phyloP scores from a whole-genome alignment of 352 stramenopile genomes.

The Pseudoperonospora humuli region DNA sequence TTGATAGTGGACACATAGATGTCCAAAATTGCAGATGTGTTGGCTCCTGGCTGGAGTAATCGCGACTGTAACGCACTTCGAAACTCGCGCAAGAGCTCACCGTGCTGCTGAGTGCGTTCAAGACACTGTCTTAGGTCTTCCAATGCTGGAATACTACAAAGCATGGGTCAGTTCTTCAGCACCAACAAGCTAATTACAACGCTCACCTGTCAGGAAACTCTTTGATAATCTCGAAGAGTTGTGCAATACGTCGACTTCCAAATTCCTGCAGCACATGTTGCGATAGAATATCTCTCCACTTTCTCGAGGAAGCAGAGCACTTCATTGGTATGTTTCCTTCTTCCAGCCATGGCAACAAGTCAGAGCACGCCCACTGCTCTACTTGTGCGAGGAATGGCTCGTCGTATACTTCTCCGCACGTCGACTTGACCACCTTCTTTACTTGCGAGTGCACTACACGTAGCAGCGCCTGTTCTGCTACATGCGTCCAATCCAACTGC shows the following conservation, averaged over 20 bases:
- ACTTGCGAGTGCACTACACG: constrained; percentile 51
- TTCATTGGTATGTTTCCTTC: constrained; percentile 28
- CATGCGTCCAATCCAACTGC: constrained; percentile 50
- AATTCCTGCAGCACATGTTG: constrained; percentile 56
- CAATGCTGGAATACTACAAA: constrained; percentile 45
- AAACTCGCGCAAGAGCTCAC: constrained; percentile 75
- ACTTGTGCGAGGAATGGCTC: constrained; percentile 38
- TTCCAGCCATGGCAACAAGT: constrained; percentile 56
- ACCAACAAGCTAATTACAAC: not conserved
- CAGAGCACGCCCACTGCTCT: constrained; percentile 41
- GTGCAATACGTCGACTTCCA: constrained; percentile 69
- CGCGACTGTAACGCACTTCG: constrained; percentile 67
- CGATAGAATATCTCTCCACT: constrained; percentile 44
- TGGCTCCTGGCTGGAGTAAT: constrained; percentile 92
- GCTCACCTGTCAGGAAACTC: constrained; percentile 91
- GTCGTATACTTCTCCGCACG: constrained; percentile 42
- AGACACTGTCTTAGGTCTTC: constrained; percentile 68
- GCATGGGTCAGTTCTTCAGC: not conserved
- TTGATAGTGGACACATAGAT: constrained; percentile 98
- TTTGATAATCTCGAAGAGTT: constrained; percentile 96
- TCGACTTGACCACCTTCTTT: constrained; percentile 37
- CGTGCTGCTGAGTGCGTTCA: constrained; percentile 80
- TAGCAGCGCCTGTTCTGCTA: constrained; percentile 40
- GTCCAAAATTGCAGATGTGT: constrained; percentile 94
- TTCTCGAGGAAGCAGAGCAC: constrained; percentile 6